These are phyloP conservation scores for Hypoxylon sp. DNA, from an alignment of 2,329 filamentous ascomycete species.

Conservation along the genomic window DNA sequence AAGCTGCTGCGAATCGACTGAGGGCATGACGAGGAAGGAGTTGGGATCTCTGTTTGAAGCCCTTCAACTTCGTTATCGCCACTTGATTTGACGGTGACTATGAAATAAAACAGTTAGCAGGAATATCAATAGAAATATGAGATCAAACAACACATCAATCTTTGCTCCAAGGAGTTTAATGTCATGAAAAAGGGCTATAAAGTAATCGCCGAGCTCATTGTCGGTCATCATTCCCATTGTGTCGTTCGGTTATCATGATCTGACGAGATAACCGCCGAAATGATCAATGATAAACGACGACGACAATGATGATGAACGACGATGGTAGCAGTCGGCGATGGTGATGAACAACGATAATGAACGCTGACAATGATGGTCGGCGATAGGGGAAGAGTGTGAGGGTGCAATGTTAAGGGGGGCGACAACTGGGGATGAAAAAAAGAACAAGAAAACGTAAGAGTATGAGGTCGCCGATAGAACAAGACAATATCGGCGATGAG, in stretches of 20 bases:
- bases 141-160: background rate
- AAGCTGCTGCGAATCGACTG: constrained; percentile 58
- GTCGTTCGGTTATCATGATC: background rate
- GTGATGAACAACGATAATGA: no score
- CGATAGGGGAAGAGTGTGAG: no score
- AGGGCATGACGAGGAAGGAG: constrained; percentile 61
- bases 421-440: background rate
- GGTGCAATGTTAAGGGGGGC: no score
- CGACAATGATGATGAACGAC: background rate
- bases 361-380: no score
- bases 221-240: background rate
- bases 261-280: background rate
- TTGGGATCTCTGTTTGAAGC: constrained; percentile 52
- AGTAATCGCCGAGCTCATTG: background rate
- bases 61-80: no score
- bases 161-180: background rate
- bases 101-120: background rate
- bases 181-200: background rate
- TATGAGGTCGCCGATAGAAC: background rate
- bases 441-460: background rate
- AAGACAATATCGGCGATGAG: background rate
- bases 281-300: background rate
- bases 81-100: no score
- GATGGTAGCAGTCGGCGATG: no score
- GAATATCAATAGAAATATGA: background rate